A percentile compares a stretch with the other conserved stretches of the same genome.
Conservation (phyloP, 1,284 basidiomycete species). For the Gymnopus androsaceus region DNA sequence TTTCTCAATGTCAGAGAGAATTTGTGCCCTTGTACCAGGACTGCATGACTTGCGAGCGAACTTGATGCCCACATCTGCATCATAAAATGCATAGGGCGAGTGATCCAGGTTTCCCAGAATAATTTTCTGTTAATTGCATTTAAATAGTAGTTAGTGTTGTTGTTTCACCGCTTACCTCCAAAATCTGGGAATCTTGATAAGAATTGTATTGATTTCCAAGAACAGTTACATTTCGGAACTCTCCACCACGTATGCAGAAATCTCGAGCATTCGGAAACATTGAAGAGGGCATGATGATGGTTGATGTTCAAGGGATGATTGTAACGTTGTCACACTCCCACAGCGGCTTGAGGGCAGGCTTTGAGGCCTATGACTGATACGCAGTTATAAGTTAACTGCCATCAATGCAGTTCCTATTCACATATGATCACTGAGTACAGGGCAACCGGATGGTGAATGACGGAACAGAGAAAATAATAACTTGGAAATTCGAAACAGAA, state of each 20-base stretch:
- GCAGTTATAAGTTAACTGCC: too few species aligned
- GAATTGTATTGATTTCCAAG: neutral
- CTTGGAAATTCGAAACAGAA: too few species aligned
- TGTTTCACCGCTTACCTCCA: too few species aligned
- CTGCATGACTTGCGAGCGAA: neutral
- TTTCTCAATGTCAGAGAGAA: neutral
- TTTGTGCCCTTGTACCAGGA: neutral
- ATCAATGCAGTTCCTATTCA: too few species aligned
- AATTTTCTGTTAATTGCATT: neutral
- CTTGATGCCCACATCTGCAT: neutral
- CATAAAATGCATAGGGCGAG: slow-evolving; percentile 4
- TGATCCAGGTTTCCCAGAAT: neutral
- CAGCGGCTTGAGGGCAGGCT: too few species aligned
- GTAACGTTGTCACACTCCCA: too few species aligned
- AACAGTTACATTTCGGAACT: neutral
- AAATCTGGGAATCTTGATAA: neutral
- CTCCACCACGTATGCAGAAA: neutral
- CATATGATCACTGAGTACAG: too few species aligned
- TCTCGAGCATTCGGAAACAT: neutral
- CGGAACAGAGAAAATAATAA: too few species aligned
- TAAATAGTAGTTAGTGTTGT: neutral
- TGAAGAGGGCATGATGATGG: neutral
- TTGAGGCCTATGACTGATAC: too few species aligned
- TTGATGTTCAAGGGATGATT: too few species aligned
- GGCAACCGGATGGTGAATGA: too few species aligned